Evolutionary conservation across 1,284 basidiomycete genomes (phyloP).

Genomic region (Vanrija pseudolonga): DNA sequence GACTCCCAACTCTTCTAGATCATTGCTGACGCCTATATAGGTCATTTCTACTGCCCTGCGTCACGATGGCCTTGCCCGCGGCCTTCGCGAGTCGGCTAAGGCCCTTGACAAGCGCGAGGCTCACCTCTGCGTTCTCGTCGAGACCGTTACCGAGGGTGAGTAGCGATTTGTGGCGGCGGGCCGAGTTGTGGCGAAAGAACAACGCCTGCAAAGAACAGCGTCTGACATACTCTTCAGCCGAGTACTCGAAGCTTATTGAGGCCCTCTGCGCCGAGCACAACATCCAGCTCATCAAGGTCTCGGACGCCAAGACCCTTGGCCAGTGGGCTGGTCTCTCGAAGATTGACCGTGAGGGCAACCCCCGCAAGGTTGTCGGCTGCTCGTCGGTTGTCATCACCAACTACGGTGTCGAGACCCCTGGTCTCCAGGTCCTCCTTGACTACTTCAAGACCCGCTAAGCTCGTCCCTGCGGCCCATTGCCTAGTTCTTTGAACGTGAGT

Average conservation of each 20-base stretch:
- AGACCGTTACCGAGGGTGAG: slow-evolving; percentile 85
- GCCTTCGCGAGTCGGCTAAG: slow-evolving; percentile 96
- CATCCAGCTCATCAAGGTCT: slow-evolving; percentile 98
- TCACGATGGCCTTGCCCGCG: slow-evolving; percentile 96
- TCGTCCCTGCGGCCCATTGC: background rate
- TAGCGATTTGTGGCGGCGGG: slow-evolving; percentile 1
- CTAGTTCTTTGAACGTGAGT: slow-evolving; percentile 9
- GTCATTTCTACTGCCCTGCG: too few relatives aligned
- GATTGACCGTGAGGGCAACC: slow-evolving; percentile 98
- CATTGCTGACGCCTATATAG: too few relatives aligned
- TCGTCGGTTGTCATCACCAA: slow-evolving; percentile 98
- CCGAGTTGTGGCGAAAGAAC: background rate
- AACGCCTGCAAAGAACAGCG: background rate
- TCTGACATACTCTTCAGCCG: slow-evolving; percentile 56
- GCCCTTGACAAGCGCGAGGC: slow-evolving; percentile 98
- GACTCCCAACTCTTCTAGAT: background rate
- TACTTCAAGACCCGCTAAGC: slow-evolving; percentile 52
- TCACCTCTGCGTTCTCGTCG: slow-evolving; percentile 97
- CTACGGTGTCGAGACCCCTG: slow-evolving; percentile 93
- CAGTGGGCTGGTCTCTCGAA: slow-evolving; percentile 99
- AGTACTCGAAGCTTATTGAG: slow-evolving; percentile 99
- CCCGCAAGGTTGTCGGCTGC: slow-evolving; percentile 93
- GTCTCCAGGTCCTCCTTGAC: slow-evolving; percentile 92
- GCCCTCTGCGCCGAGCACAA: slow-evolving; percentile 98
- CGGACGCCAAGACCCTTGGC: slow-evolving; percentile 93